A percentile compares a stretch with the other conserved stretches of the same genome.
These are phyloP conservation scores for Areca catechu DNA, from an alignment of 176 grass and related monocot genomes.

Conservation along the genomic window DNA sequence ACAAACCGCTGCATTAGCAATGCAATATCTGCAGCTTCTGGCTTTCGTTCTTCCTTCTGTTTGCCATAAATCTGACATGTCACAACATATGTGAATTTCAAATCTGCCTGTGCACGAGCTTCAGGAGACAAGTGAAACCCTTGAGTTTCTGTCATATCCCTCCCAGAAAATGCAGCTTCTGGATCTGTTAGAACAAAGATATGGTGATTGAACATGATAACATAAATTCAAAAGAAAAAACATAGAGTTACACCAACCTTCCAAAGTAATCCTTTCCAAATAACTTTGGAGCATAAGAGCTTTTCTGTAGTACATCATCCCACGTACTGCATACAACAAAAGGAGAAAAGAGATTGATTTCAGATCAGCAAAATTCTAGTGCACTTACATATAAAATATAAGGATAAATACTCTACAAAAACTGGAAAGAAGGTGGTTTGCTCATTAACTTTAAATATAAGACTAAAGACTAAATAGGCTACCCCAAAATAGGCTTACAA, in stretches of 20 bases:
- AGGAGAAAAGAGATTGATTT: neutral
- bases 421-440: too few relatives aligned
- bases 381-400: too few relatives aligned
- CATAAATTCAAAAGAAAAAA: neutral
- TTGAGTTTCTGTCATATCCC: constrained; percentile 51
- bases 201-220: neutral
- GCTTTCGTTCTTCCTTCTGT: constrained; percentile 72
- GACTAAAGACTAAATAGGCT: neutral
- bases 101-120: constrained; percentile 69
- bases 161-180: constrained; percentile 33
- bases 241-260: constrained; percentile 38
- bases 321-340: constrained; percentile 46
- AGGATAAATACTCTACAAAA: too few relatives aligned
- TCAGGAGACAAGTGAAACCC: constrained; percentile 74
- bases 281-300: constrained; percentile 93
- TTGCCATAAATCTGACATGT: constrained; percentile 93
- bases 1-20: constrained; percentile 75
- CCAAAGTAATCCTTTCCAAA: constrained; percentile 65
- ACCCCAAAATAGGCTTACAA: neutral
- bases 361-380: too few relatives aligned
- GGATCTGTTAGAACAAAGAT: constrained; percentile 31
- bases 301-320: constrained; percentile 99
- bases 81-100: constrained; percentile 93
- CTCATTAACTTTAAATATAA: too few relatives aligned
- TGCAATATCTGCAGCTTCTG: constrained; percentile 83